Base-by-base conservation (phyloP, 129 eudicot species). In the Silybum marianum region DNA sequence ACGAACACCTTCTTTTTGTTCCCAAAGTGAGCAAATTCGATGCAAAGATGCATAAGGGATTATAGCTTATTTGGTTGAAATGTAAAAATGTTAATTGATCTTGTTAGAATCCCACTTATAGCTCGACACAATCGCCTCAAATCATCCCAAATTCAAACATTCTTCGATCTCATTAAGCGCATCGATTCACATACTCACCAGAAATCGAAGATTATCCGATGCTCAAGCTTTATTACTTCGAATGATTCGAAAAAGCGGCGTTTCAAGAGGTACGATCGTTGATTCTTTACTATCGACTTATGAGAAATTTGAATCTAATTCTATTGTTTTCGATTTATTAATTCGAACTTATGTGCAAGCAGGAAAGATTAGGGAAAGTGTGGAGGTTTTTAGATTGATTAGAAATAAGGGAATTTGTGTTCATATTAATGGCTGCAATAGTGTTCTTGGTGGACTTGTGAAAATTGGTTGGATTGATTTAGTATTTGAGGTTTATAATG, bases 361-460 rank as follows among this genome's bases (percentile, higher is more conserved):
- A 84, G 88, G 92, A 89, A 91, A 88, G 91, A 66, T 94, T 22
- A 86, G 95, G 54, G 97, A 94, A 85, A 93, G 84, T 0, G 91
- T 82, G 19, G 97, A 94, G 89, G 97, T 86, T 6, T 89, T 88
- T 39, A 46, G 87, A 44, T 36, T 80, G 26, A 16, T 91, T 60
- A 84, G 71, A 38, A 75, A 46, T 21, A 82, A 69, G 75, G 90
- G 91, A 30, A 42, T 91, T 82, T 78, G 82, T 60, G 90, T 88
- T 73, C 86, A 91, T 14, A 39, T 90, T 32, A 26, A 73, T 78
- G 91, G 91, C 0, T 88, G 93, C 63, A 94, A 94, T 86, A 78
- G 95, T 85, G 73, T 94, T 83, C 90, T 94, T 82, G 98, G 95
- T 1, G 98, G 98, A 51, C 89, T 94, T 32, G 98, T 90, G 73